A percentile compares a stretch with the other conserved stretches of the same genome.
Conservation (phyloP, 2,329 filamentous ascomycete species). For the Claviceps arundinis region DNA sequence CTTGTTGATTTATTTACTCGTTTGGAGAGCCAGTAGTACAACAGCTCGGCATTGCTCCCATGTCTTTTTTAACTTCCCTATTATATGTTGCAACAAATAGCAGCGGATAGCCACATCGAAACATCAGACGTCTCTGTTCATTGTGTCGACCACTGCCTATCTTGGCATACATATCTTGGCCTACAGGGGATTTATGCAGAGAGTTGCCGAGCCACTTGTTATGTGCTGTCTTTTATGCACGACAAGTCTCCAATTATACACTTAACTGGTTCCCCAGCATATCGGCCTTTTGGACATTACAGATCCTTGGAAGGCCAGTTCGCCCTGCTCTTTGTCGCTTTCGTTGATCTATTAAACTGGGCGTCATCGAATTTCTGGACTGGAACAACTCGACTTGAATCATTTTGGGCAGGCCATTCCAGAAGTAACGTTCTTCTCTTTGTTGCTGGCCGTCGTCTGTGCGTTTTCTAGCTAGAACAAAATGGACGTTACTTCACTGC, state of each 20-base stretch:
- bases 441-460: not conserved
- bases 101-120: slow-evolving; percentile 3
- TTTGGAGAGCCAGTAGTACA: slow-evolving; percentile 1
- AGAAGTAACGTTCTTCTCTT: not conserved
- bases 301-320: not conserved
- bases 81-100: slow-evolving; percentile 6
- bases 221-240: not conserved
- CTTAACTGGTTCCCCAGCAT: not conserved
- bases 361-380: not conserved
- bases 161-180: not conserved
- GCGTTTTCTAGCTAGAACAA: not conserved
- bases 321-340: not conserved
- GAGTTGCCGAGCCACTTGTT: slow-evolving; percentile 1
- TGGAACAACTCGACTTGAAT: not conserved
- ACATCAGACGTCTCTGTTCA: slow-evolving; percentile 4
- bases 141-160: not conserved
- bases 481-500: slow-evolving; percentile 30
- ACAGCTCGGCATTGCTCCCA: not conserved
- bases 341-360: not conserved
- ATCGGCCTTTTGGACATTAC: not conserved
- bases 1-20: slow-evolving; percentile 2
- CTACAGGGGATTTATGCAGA: not conserved
- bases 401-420: not conserved
- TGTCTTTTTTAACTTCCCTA: not conserved
- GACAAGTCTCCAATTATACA: not conserved